Evolutionary conservation across 306 rosid genomes (phyloP).

Genomic region (Cucurbita moschata): DNA sequence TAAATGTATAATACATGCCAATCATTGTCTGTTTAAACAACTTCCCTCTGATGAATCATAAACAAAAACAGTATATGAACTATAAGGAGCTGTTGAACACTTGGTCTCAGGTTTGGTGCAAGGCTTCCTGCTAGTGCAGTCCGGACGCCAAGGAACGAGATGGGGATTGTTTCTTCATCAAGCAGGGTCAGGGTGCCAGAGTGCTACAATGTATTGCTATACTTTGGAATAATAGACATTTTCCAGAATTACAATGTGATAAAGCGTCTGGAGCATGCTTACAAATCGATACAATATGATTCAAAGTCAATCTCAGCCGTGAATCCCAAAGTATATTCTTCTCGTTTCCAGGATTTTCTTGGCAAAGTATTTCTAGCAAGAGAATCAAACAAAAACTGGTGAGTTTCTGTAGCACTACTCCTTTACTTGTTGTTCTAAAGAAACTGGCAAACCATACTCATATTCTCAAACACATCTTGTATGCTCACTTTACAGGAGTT

Average conservation of each 20-base stretch:
- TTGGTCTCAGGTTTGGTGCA: slow-evolving; percentile 12
- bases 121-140: slow-evolving; percentile 21
- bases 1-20: not conserved
- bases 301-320: slow-evolving; percentile 17
- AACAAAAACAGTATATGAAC: not conserved
- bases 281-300: slow-evolving; percentile 26
- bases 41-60: not conserved
- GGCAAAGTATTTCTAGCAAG: slow-evolving; percentile 18
- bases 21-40: not conserved
- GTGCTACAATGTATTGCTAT: slow-evolving; percentile 14
- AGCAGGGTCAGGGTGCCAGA: slow-evolving; percentile 15
- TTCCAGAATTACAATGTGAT: slow-evolving; percentile 19
- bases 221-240: slow-evolving; percentile 21
- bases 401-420: not conserved
- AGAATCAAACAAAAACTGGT: slow-evolving; percentile 9
- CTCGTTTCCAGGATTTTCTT: slow-evolving; percentile 31
- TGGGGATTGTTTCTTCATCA: slow-evolving; percentile 5
- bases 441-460: not conserved
- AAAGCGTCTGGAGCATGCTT: slow-evolving; percentile 30
- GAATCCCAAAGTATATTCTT: slow-evolving; percentile 30
- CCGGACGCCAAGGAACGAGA: slow-evolving; percentile 11
- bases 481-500: not conserved
- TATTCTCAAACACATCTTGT: not conserved
- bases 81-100: slow-evolving; percentile 2
- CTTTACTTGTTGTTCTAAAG: not conserved